Percentiles rank a stretch among this genome's conserved stretches.
These are phyloP conservation scores for Neckera pumila DNA, from an alignment of 225 moss, liverwort and hornwort species.

Conservation along the genomic window DNA sequence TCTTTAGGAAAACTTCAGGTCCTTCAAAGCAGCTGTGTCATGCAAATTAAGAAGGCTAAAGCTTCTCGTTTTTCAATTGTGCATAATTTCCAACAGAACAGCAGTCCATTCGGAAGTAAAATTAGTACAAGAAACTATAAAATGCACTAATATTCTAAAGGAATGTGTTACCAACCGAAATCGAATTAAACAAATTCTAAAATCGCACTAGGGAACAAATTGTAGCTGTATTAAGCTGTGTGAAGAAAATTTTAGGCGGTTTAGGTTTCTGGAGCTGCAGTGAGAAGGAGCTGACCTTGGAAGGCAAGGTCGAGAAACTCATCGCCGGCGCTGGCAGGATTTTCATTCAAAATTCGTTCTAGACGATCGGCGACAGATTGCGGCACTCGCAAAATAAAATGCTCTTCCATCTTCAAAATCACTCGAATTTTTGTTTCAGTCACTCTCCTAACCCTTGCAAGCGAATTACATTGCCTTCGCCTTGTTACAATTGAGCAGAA, in stretches of 20 bases:
- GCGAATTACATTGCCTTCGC: background rate
- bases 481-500: background rate
- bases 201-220: background rate
- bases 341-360: slow-evolving; percentile 72
- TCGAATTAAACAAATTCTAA: background rate
- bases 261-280: background rate
- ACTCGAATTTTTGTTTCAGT: background rate
- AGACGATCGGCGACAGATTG: slow-evolving; percentile 78
- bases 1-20: background rate
- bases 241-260: background rate
- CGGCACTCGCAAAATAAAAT: slow-evolving; percentile 87
- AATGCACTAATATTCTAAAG: background rate
- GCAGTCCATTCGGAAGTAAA: background rate
- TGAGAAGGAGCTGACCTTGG: slow-evolving; percentile 28
- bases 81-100: background rate
- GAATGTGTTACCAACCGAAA: background rate
- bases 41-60: background rate
- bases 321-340: slow-evolving; percentile 37
- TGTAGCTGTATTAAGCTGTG: background rate
- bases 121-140: background rate
- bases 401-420: slow-evolving; percentile 64
- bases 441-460: background rate
- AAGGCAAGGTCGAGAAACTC: slow-evolving; percentile 75
- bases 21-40: background rate
- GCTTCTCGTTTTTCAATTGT: background rate